A percentile compares a stretch with the other conserved stretches of the same genome.
These are phyloP conservation scores for Peziza echinospora DNA, from an alignment of 495 filamentous ascomycete species.

Conservation along the genomic window DNA sequence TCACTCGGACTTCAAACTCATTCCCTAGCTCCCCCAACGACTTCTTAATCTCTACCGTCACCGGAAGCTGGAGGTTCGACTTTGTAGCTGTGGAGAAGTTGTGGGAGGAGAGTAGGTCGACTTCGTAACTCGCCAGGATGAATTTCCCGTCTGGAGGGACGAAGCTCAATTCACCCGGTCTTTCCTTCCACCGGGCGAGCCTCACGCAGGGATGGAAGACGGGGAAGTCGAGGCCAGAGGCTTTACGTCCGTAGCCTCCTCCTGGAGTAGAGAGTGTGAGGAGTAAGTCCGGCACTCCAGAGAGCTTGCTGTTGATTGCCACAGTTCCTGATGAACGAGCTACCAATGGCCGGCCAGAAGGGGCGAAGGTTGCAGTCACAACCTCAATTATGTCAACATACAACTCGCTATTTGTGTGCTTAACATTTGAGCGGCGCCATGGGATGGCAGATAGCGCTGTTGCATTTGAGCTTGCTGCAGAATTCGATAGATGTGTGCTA, in stretches of 20 bases:
- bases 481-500: background rate
- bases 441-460: constrained; percentile 40
- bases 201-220: constrained; percentile 95
- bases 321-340: constrained; percentile 84
- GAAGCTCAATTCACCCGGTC: constrained; percentile 77
- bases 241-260: constrained; percentile 24
- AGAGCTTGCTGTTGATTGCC: constrained; percentile 84
- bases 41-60: constrained; percentile 59
- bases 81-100: constrained; percentile 10
- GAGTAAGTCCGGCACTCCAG: constrained; percentile 73
- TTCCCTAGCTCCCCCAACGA: constrained; percentile 46
- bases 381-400: constrained; percentile 94
- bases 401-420: constrained; percentile 89
- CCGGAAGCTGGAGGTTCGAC: constrained; percentile 53
- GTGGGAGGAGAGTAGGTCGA: constrained; percentile 55
- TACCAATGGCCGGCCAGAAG: constrained; percentile 65
- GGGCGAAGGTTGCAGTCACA: constrained; percentile 64
- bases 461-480: constrained; percentile 1
- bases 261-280: constrained; percentile 59
- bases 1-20: constrained; percentile 76
- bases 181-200: constrained; percentile 62
- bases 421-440: constrained; percentile 79
- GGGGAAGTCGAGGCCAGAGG: constrained; percentile 54
- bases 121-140: constrained; percentile 82
- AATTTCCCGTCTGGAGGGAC: constrained; percentile 93